Conservation (phyloP, 2,329 filamentous ascomycete species). For the Claviceps paspali region DNA sequence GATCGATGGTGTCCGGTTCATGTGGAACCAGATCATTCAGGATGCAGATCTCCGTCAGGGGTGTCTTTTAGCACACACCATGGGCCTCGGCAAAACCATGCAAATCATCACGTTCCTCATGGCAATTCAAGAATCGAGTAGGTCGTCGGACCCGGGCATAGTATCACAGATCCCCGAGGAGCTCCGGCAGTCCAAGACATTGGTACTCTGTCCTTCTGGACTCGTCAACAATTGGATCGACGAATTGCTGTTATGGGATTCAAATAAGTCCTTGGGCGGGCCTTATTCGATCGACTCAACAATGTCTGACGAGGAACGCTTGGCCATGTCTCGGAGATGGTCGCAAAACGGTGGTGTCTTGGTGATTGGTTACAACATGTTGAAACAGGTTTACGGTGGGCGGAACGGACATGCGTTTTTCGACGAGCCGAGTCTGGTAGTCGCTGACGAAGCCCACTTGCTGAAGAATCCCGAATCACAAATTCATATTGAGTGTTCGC, state of each 20-base stretch:
- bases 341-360: slow-evolving; percentile 51
- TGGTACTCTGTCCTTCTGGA: slow-evolving; percentile 62
- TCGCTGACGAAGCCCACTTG: slow-evolving; percentile 74
- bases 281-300: slow-evolving; percentile 39
- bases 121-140: slow-evolving; percentile 51
- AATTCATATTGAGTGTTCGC: slow-evolving; percentile 35
- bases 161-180: slow-evolving; percentile 51
- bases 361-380: slow-evolving; percentile 60
- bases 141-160: slow-evolving; percentile 41
- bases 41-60: slow-evolving; percentile 47
- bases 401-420: slow-evolving; percentile 32
- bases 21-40: slow-evolving; percentile 72
- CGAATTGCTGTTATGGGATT: slow-evolving; percentile 58
- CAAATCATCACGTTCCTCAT: slow-evolving; percentile 75
- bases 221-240: slow-evolving; percentile 73
- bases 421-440: slow-evolving; percentile 51
- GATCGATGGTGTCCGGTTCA: slow-evolving; percentile 64
- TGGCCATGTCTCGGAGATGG: slow-evolving; percentile 41
- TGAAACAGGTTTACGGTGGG: slow-evolving; percentile 29
- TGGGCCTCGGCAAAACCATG: slow-evolving; percentile 89
- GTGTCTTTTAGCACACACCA: slow-evolving; percentile 73
- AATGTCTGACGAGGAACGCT: slow-evolving; percentile 21
- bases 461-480: slow-evolving; percentile 51
- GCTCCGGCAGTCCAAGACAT: slow-evolving; percentile 45
- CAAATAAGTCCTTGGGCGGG: slow-evolving; percentile 36